phyloP scores from a whole-genome alignment of 352 stramenopile genomes.

The Phytopythium chamaehyphon region DNA sequence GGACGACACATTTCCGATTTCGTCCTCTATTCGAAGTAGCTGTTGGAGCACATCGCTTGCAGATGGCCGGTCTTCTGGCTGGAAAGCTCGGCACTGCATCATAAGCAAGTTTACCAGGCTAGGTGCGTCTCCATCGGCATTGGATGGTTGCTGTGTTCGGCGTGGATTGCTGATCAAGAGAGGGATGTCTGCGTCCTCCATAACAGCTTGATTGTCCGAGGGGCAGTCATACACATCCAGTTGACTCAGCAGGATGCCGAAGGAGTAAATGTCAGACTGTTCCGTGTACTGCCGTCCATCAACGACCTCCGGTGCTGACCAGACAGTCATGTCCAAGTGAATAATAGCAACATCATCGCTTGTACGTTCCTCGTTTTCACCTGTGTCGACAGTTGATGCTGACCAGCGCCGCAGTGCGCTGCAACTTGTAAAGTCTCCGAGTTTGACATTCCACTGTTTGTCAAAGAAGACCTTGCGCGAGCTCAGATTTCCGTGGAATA shows the following conservation, averaged over 20 bases:
- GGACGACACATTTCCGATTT: slow-evolving; percentile 19
- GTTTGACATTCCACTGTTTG: slow-evolving; percentile 30
- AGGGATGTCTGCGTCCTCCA: slow-evolving; percentile 37
- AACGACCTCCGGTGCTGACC: slow-evolving; percentile 36
- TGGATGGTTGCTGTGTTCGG: slow-evolving; percentile 5
- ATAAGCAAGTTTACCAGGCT: slow-evolving; percentile 29
- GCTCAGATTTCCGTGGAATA: slow-evolving; percentile 44
- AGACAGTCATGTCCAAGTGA: slow-evolving; percentile 47
- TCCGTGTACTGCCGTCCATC: slow-evolving; percentile 42
- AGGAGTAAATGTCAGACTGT: slow-evolving; percentile 43
- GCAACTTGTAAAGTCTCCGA: slow-evolving; percentile 39
- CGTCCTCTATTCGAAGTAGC: slow-evolving; percentile 21
- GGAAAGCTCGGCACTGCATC: slow-evolving; percentile 37
- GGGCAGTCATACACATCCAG: slow-evolving; percentile 36
- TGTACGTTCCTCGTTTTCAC: slow-evolving; percentile 6
- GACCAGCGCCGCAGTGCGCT: slow-evolving; percentile 37
- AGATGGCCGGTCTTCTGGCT: slow-evolving; percentile 36
- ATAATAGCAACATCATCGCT: slow-evolving; percentile 16
- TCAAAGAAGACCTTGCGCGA: slow-evolving; percentile 41
- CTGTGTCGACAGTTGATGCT: slow-evolving; percentile 18
- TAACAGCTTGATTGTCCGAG: slow-evolving; percentile 23
- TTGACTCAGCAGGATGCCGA: slow-evolving; percentile 33
- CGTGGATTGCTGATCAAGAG: slow-evolving; percentile 27
- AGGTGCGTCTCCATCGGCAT: slow-evolving; percentile 18
- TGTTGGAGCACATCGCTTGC: slow-evolving; percentile 28